phyloP scores from a whole-genome alignment of 805 yeast species.

The Candida odintsovae region DNA sequence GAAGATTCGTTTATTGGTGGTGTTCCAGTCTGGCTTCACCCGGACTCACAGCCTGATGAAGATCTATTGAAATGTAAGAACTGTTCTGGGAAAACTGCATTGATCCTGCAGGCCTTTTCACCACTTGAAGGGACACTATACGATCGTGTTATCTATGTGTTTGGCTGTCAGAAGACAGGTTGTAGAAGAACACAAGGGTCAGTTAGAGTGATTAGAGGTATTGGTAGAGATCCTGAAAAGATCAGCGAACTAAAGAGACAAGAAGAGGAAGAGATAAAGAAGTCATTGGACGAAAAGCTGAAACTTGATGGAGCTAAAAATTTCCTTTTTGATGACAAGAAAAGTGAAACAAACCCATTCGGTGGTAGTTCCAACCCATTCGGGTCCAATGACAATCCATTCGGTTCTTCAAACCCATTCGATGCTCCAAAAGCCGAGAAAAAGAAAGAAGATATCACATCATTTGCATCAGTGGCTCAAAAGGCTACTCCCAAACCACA shows the following conservation, averaged over 20 bases:
- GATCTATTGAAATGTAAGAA: slow-evolving; percentile 55
- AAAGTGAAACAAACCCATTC: slow-evolving; percentile 34
- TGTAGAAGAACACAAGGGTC: slow-evolving; percentile 72
- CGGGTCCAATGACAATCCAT: slow-evolving; percentile 10
- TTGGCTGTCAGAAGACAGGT: slow-evolving; percentile 56
- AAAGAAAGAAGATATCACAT: slow-evolving; percentile 3
- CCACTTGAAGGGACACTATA: slow-evolving; percentile 68
- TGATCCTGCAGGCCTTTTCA: slow-evolving; percentile 75
- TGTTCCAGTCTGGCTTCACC: slow-evolving; percentile 63
- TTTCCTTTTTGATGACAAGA: slow-evolving; percentile 24
- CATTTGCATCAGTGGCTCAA: slow-evolving; percentile 30
- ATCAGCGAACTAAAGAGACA: slow-evolving; percentile 35
- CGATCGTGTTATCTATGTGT: slow-evolving; percentile 77
- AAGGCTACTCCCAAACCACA: slow-evolving; percentile 19
- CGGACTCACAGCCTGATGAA: slow-evolving; percentile 48
- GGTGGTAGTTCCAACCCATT: slow-evolving; percentile 24
- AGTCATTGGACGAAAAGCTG: slow-evolving; percentile 38
- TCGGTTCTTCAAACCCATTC: slow-evolving; percentile 7
- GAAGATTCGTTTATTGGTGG: slow-evolving; percentile 86
- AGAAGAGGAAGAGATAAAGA: slow-evolving; percentile 34
- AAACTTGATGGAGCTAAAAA: slow-evolving; percentile 37
- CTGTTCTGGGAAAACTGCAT: slow-evolving; percentile 57
- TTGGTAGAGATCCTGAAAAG: slow-evolving; percentile 51
- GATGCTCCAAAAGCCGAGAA: slow-evolving; percentile 1
- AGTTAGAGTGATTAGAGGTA: slow-evolving; percentile 71